Evolutionary conservation across 108 stramenopile genomes (phyloP).

Genomic region (Skeletonema tropicum): DNA sequence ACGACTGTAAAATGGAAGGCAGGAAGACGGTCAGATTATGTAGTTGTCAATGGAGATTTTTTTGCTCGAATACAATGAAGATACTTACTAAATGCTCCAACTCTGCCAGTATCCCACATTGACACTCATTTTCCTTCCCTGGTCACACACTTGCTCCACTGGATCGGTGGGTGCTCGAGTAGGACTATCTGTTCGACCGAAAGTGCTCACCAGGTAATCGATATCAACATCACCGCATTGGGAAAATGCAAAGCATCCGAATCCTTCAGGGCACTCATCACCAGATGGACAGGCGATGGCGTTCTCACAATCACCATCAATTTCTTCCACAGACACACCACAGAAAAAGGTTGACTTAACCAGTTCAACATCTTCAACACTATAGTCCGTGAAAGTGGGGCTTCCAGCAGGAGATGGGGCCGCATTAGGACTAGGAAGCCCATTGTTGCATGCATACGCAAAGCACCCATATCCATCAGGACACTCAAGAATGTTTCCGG

Average conservation of each 20-base stretch:
- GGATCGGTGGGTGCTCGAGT: slow-evolving; percentile 48
- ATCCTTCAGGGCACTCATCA: slow-evolving; percentile 22
- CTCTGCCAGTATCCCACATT: slow-evolving; percentile 57
- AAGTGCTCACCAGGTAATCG: slow-evolving; percentile 32
- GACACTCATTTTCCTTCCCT: slow-evolving; percentile 43
- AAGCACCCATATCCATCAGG: slow-evolving; percentile 47
- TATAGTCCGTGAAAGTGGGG: slow-evolving; percentile 3
- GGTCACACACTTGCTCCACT: slow-evolving; percentile 42
- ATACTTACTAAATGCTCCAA: slow-evolving; percentile 53
- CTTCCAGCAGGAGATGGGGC: slow-evolving; percentile 18
- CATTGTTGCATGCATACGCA: slow-evolving; percentile 41
- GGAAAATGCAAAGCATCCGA: slow-evolving; percentile 27
- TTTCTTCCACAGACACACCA: slow-evolving; percentile 44
- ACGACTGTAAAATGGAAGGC: slow-evolving; percentile 17
- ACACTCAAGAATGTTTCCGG: slow-evolving; percentile 42
- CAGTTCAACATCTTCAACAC: slow-evolving; percentile 2
- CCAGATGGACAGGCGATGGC: slow-evolving; percentile 34
- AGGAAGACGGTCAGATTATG: background rate
- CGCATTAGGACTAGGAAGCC: background rate
- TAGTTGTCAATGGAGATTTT: background rate
- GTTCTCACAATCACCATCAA: slow-evolving; percentile 30
- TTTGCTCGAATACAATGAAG: background rate
- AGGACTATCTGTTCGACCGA: slow-evolving; percentile 43
- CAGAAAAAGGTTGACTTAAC: slow-evolving; percentile 45
- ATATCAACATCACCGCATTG: slow-evolving; percentile 40